Conservation (phyloP, 2,329 filamentous ascomycete species). For the Penicillium glabrum region DNA sequence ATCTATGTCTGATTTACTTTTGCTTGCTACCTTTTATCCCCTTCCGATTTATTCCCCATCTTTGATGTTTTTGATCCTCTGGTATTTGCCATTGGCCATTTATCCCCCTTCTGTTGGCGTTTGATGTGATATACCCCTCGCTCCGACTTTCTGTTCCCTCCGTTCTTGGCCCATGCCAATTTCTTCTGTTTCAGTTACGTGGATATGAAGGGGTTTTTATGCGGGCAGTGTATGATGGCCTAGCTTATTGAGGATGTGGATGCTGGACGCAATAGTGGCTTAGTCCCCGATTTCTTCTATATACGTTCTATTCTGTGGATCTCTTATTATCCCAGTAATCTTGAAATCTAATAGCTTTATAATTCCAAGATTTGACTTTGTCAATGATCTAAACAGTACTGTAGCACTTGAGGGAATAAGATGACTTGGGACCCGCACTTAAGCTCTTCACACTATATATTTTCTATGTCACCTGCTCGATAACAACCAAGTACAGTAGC, state of each 20-base stretch:
- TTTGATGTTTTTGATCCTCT: conserved; percentile 4
- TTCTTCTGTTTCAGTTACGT: conserved; percentile 21
- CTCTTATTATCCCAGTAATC: neutral
- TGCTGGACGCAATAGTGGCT: conserved; percentile 5
- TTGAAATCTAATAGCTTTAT: neutral
- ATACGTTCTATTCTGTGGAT: neutral
- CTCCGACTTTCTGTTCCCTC: conserved; percentile 26
- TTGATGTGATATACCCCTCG: conserved; percentile 44
- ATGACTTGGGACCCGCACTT: neutral
- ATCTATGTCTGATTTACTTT: neutral
- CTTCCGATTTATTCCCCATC: conserved; percentile 1
- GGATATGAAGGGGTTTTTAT: conserved; percentile 14
- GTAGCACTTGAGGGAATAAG: neutral
- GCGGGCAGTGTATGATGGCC: conserved; percentile 16
- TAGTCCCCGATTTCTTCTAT: conserved; percentile 4
- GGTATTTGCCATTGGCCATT: conserved; percentile 3
- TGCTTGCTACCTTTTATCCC: neutral
- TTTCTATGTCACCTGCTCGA: no score
- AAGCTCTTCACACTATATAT: no score
- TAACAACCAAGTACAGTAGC: no score
- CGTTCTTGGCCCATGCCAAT: conserved; percentile 19
- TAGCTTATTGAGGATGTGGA: conserved; percentile 10
- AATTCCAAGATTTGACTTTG: neutral
- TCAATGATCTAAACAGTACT: neutral
- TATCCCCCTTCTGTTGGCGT: conserved; percentile 27